Evolutionary conservation across 1,284 basidiomycete genomes (phyloP), one percentile per base, ranked within the genome.

Genomic region (Pyrrhoderma lamaoense): DNA sequence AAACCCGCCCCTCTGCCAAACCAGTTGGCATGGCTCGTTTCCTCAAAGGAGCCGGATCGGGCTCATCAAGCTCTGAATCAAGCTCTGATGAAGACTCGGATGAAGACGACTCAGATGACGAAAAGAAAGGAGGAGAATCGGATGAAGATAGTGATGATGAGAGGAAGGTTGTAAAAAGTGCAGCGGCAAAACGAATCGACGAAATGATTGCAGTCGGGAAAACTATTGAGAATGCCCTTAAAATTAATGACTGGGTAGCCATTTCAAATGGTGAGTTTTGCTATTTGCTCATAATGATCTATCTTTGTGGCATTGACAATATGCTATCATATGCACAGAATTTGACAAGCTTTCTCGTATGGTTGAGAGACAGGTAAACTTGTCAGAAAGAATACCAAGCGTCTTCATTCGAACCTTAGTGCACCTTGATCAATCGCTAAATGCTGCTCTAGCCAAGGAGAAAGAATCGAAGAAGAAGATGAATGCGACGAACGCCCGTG

Each of bases 161-260:
- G 52, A 81, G 76, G 62, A 74, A 77, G 45, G 77, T 88, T 34
- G 82, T 89, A 49, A 89, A 90, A 65, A 91, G 87, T 62, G 93
- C 92, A 39, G 84, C 84, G 62, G 89, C 92, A 67, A 93, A 90
- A 67, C 76, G 92, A 45, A 66, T 89, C 60, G 90, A 88, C 55
- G 89, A 93, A 72, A 92, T 95, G 77, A 89, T 91, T 68, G 80
- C 81, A 1, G 87, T 87, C 9, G 89, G 92, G 49, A 92, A 89
- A 70, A 76, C 75, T 46, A 95, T 99, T 70, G 91, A 96, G 52
- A 99, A 99, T 67, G 93, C 88, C 22, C 75, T 93, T 60, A 95
- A 93, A 74, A 95, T 94, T 62, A 93, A 91, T 60, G 93, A 99
- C 71, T 99, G 96, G 96, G 85, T 87, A 19, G 85, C 84, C 34